Conservation (phyloP, 441 rosid genomes). For the Populus hybrid region DNA sequence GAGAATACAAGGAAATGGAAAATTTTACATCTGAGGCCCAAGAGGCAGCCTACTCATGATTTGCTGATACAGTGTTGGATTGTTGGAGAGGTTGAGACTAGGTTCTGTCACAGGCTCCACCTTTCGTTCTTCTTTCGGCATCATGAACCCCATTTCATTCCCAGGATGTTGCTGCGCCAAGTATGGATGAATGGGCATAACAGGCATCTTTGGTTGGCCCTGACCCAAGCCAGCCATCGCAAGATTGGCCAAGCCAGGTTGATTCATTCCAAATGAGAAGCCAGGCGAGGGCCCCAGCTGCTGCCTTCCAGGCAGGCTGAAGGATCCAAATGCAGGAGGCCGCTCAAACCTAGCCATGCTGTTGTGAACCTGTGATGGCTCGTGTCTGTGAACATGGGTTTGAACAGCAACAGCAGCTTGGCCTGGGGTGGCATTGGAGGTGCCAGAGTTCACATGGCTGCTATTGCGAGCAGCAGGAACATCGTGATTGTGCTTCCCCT, state of each 20-base stretch:
- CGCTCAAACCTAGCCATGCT: conserved; percentile 49
- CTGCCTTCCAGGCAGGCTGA: conserved; percentile 54
- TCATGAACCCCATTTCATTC: conserved; percentile 46
- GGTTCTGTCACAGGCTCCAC: conserved; percentile 72
- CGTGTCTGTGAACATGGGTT: conserved; percentile 41
- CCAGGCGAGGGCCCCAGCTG: conserved; percentile 43
- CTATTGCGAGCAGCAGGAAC: conserved; percentile 93
- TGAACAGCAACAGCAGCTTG: conserved; percentile 37
- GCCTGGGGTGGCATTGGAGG: conserved; percentile 17
- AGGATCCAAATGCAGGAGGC: conserved; percentile 41
- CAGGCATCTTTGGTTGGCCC: conserved; percentile 57
- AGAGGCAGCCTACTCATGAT: conserved; percentile 81
- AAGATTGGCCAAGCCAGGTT: conserved; percentile 52
- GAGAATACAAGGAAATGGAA: neutral
- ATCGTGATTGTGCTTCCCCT: conserved; percentile 95
- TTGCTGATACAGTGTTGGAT: conserved; percentile 65
- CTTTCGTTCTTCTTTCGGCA: conserved; percentile 73
- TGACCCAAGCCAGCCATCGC: conserved; percentile 63
- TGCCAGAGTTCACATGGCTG: conserved; percentile 58
- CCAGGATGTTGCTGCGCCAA: conserved; percentile 49
- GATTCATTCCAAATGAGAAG: conserved; percentile 58
- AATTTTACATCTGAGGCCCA: conserved; percentile 64
- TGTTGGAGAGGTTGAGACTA: conserved; percentile 43
- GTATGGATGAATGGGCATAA: conserved; percentile 55
- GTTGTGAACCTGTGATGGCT: conserved; percentile 49